Conservation (phyloP, 345 rosid species). For the Bruguiera gymnorhiza region DNA sequence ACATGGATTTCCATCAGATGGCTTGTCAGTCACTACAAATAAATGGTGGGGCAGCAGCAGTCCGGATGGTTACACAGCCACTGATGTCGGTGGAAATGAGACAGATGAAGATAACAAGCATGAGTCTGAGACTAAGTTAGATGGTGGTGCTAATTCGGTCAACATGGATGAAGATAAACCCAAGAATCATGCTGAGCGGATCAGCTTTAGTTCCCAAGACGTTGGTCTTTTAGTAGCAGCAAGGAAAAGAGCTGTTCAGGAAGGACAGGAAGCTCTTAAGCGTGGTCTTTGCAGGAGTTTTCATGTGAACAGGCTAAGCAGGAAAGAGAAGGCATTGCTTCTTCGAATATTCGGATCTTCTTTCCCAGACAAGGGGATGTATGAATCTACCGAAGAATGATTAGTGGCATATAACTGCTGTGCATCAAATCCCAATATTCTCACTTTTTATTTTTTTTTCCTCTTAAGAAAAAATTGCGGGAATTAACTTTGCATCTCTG, state of each 20-base stretch:
- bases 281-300: slow-evolving; percentile 34
- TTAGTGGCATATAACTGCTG: too few species aligned
- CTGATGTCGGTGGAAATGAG: slow-evolving; percentile 22
- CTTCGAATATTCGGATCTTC: slow-evolving; percentile 49
- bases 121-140: slow-evolving; percentile 22
- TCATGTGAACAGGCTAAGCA: slow-evolving; percentile 31
- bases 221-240: slow-evolving; percentile 35
- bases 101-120: slow-evolving; percentile 24
- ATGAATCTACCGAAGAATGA: neutral
- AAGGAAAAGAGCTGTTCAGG: slow-evolving; percentile 44
- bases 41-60: slow-evolving; percentile 71
- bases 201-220: slow-evolving; percentile 19
- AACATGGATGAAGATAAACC: slow-evolving; percentile 17
- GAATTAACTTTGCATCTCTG: too few species aligned
- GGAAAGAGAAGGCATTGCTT: slow-evolving; percentile 44
- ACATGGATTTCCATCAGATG: slow-evolving; percentile 62
- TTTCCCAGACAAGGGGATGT: slow-evolving; percentile 42
- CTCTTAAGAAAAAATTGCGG: too few species aligned
- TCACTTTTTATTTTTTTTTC: too few species aligned
- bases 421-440: too few species aligned
- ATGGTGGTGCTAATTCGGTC: neutral
- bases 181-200: slow-evolving; percentile 27
- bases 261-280: slow-evolving; percentile 50
- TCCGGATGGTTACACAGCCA: slow-evolving; percentile 18
- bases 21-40: slow-evolving; percentile 44